Base-by-base conservation (phyloP, 306 rosid genomes). In the Acacia melanoxylon region DNA sequence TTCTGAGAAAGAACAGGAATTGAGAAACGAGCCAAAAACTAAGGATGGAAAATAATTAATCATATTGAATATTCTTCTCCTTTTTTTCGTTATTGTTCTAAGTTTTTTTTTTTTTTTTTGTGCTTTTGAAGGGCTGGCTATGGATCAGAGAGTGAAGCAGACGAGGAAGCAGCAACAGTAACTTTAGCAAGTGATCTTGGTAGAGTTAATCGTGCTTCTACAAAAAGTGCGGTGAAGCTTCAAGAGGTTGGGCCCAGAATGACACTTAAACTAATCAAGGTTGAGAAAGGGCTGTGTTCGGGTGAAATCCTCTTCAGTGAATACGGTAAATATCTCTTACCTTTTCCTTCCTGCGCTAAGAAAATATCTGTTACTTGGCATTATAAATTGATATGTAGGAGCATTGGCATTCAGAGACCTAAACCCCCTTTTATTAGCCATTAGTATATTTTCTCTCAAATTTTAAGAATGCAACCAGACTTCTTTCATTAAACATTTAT, bases 201-300 rank as follows among this genome's bases (percentile, higher is more conserved):
- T 56, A 88, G 99, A 82, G 90, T 92, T 51, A 93, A 96, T 75
- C 91, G 88, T 52, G 94, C 97, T 78, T 89, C 99, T 16, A 78
- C 91, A 0, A 96, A 92, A 90, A 96, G 98, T 90, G 98, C 99
- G 31, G 94, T 96, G 71, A 95, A 91, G 90, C 97, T 95, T 78
- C 99, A 95, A 92, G 99, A 95, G 90, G 67, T 95, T 41, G 99
- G 98, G 76, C 98, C 99, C 13, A 92, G 99, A 79, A 86, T 96
- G 98, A 92, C 94, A 46, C 98, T 96, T 85, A 89, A 94, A 84
- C 94, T 96, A 74, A 85, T 91, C 58, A 96, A 81, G 88, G 65
- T 93, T 81, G 99, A 96, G 89, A 95, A 96, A 85, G 97, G 98
- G 80, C 80, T 96, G 85, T 93, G 98, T 85, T 84, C 97, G 2